A percentile compares a stretch with the other conserved stretches of the same genome.
Evolutionary conservation across 345 rosid species (phyloP).

Genomic region (Firmiana major): DNA sequence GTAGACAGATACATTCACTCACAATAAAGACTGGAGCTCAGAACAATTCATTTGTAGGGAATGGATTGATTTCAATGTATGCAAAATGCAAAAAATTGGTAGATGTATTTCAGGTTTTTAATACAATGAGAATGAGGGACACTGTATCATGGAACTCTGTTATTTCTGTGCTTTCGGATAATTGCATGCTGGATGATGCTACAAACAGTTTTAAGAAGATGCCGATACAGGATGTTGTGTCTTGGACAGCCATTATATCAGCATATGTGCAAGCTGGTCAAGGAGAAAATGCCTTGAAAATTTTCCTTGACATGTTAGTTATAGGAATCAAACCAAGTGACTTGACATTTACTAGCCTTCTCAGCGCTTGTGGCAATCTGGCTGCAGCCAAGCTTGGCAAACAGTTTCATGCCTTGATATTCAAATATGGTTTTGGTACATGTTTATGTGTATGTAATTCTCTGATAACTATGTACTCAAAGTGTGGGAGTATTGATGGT

Average conservation of each 20-base stretch:
- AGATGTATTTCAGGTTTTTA: constrained; percentile 28
- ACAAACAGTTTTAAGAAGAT: constrained; percentile 13
- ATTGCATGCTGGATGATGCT: constrained; percentile 3
- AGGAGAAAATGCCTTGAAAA: constrained; percentile 20
- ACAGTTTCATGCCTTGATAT: constrained; percentile 21
- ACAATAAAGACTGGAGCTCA: too few relatives aligned
- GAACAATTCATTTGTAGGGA: constrained; percentile 27
- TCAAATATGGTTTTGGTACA: constrained; percentile 25
- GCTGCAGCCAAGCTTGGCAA: too few relatives aligned
- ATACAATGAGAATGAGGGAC: constrained; percentile 39
- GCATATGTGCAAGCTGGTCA: constrained; percentile 26
- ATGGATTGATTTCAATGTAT: constrained; percentile 54
- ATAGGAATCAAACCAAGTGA: constrained; percentile 26
- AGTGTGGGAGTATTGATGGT: constrained; percentile 23
- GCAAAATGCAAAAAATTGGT: constrained; percentile 18
- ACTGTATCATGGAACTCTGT: neutral
- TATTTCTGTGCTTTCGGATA: too few relatives aligned
- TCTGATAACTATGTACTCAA: constrained; percentile 29
- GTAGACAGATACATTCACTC: too few relatives aligned
- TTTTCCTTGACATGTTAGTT: constrained; percentile 27
- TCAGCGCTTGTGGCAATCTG: too few relatives aligned
- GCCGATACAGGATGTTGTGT: constrained; percentile 24
- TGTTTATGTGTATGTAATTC: constrained; percentile 27
- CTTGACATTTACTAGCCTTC: constrained; percentile 4
- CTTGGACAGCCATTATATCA: constrained; percentile 29